phyloP scores from a whole-genome alignment of 2,329 filamentous ascomycete species.

The Truncatella angustata region DNA sequence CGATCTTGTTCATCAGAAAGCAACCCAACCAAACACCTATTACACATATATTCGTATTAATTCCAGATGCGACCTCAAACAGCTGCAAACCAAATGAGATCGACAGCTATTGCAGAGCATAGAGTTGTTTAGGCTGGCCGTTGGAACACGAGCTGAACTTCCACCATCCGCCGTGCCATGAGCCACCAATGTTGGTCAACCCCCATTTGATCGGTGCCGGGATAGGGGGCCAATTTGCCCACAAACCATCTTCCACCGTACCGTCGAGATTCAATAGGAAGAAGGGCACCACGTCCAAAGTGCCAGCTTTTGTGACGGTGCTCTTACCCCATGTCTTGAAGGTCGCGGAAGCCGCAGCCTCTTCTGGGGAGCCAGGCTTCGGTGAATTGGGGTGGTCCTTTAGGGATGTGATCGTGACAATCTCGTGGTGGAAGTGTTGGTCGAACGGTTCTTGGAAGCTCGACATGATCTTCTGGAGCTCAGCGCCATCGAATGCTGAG shows the following conservation, averaged over 20 bases:
- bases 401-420: conserved; percentile 48
- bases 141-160: conserved; percentile 60
- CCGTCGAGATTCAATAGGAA: conserved; percentile 63
- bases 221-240: conserved; percentile 65
- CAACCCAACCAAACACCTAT: not conserved
- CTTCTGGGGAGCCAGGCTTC: conserved; percentile 40
- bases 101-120: conserved; percentile 38
- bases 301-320: conserved; percentile 60
- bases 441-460: conserved; percentile 50
- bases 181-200: conserved; percentile 56
- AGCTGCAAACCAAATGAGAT: not conserved
- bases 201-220: conserved; percentile 59
- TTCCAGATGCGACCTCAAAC: no score
- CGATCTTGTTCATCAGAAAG: not conserved
- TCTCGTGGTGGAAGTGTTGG: conserved; percentile 55
- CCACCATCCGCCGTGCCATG: conserved; percentile 58
- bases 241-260: conserved; percentile 56
- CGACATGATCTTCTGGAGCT: conserved; percentile 48
- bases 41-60: no score
- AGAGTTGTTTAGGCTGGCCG: conserved; percentile 52
- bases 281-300: conserved; percentile 61
- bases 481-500: conserved; percentile 39
- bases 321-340: conserved; percentile 64
- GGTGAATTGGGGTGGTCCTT: conserved; percentile 51
- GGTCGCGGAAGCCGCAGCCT: conserved; percentile 42